phyloP scores from a whole-genome alignment of 1,139 yeast species.

The Nakaseomyces sp. region DNA sequence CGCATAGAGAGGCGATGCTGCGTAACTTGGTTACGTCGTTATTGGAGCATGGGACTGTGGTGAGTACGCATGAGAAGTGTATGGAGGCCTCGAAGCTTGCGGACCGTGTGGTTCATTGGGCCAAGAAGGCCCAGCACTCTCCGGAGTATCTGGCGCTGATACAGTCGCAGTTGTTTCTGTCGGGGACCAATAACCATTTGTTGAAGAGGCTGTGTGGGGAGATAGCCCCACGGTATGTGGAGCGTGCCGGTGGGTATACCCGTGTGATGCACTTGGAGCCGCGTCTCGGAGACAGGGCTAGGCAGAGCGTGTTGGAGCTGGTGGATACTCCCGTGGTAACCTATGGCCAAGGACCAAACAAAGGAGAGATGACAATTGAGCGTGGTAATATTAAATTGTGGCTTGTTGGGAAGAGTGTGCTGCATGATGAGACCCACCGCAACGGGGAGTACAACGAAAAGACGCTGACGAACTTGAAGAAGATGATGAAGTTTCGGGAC shows the following conservation, averaged over 20 bases:
- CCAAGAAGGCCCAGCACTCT: constrained; percentile 27
- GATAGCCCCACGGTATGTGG: constrained; percentile 52
- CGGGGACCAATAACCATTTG: constrained; percentile 29
- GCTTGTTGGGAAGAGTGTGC: constrained; percentile 24
- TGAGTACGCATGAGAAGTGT: constrained; percentile 66
- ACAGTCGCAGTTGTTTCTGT: constrained; percentile 24
- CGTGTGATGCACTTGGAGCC: constrained; percentile 79
- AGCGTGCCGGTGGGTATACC: constrained; percentile 75
- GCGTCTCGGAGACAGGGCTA: constrained; percentile 83
- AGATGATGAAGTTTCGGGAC: constrained; percentile 18
- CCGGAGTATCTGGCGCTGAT: constrained; percentile 14
- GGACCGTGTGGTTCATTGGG: constrained; percentile 48
- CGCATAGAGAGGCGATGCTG: constrained; percentile 47
- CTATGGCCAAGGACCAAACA: constrained; percentile 6
- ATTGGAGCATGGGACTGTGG: constrained; percentile 56
- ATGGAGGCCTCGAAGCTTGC: constrained; percentile 51
- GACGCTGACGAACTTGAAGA: constrained; percentile 23
- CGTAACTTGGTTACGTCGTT: constrained; percentile 59
- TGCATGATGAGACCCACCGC: constrained; percentile 19
- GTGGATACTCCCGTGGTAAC: constrained; percentile 53
- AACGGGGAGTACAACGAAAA: constrained; percentile 10
- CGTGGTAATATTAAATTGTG: constrained; percentile 30
- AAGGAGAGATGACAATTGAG: constrained; percentile 13
- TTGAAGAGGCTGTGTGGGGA: constrained; percentile 52
- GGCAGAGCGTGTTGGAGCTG: constrained; percentile 79